Percentiles rank a stretch among this genome's conserved stretches.
phyloP scores from a whole-genome alignment of 805 yeast species.

The Kodamaea laetipori region DNA sequence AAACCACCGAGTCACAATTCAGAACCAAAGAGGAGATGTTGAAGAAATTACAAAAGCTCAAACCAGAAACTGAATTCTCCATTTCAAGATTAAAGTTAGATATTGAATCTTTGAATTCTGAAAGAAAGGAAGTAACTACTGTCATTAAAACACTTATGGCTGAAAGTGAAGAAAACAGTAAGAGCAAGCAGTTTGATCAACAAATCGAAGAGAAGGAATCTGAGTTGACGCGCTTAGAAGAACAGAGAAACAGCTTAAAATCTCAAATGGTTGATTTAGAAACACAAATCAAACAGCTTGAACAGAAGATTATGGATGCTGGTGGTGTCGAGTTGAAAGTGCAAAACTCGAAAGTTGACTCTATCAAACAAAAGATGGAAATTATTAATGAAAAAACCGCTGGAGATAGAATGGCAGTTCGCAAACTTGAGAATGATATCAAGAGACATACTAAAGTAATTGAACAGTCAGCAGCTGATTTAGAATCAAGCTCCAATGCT shows the following conservation, averaged over 20 bases:
- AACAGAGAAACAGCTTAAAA: slow-evolving; percentile 39
- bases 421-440: slow-evolving; percentile 66
- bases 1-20: slow-evolving; percentile 50
- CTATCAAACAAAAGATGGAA: slow-evolving; percentile 66
- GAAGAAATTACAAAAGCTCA: slow-evolving; percentile 57
- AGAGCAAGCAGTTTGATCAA: slow-evolving; percentile 31
- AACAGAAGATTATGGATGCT: slow-evolving; percentile 79
- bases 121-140: slow-evolving; percentile 48
- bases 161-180: slow-evolving; percentile 35
- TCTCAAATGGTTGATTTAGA: slow-evolving; percentile 58
- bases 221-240: slow-evolving; percentile 21
- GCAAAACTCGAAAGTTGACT: slow-evolving; percentile 81
- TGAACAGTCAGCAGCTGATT: slow-evolving; percentile 49
- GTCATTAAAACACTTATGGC: slow-evolving; percentile 45
- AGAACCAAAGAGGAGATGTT: slow-evolving; percentile 63
- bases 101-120: slow-evolving; percentile 58
- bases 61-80: slow-evolving; percentile 67
- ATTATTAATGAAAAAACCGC: slow-evolving; percentile 57
- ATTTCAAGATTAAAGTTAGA: slow-evolving; percentile 64
- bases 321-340: slow-evolving; percentile 86
- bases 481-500: slow-evolving; percentile 28
- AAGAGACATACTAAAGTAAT: slow-evolving; percentile 54
- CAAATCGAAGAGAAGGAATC: slow-evolving; percentile 40
- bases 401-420: slow-evolving; percentile 54
- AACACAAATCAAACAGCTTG: slow-evolving; percentile 57